A percentile compares a stretch with the other conserved stretches of the same genome.
Evolutionary conservation across 2,329 filamentous ascomycete genomes (phyloP).

Genomic region (Aspergillus aculeatus): DNA sequence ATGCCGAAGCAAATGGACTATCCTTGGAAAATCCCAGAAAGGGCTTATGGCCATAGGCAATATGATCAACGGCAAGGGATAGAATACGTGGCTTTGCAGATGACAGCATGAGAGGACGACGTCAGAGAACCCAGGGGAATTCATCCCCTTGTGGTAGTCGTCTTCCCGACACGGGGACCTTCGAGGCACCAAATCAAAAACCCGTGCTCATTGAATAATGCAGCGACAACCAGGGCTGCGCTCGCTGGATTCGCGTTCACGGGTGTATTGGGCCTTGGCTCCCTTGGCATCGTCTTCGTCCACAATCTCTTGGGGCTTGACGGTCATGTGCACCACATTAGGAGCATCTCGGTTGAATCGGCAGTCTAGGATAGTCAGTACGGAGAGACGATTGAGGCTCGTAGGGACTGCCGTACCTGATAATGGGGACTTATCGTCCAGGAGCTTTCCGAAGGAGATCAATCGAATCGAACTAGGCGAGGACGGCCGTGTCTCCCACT

Average conservation of each 20-base stretch:
- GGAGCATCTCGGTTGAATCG: conserved; percentile 71
- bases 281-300: conserved; percentile 76
- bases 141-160: neutral
- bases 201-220: conserved; percentile 54
- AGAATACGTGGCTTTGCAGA: neutral
- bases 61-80: neutral
- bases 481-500: conserved; percentile 84
- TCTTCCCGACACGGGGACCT: neutral
- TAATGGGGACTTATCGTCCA: conserved; percentile 83
- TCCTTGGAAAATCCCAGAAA: neutral
- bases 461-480: conserved; percentile 86
- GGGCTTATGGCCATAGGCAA: neutral
- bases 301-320: conserved; percentile 78
- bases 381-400: conserved; percentile 15
- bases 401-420: conserved; percentile 62
- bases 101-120: neutral
- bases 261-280: conserved; percentile 53
- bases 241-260: conserved; percentile 56
- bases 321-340: conserved; percentile 93
- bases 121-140: neutral
- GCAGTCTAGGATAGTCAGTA: conserved; percentile 59
- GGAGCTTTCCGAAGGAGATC: conserved; percentile 85
- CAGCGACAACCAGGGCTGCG: conserved; percentile 63
- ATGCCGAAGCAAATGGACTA: neutral
- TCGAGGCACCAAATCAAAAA: neutral